Evolutionary conservation across 768 basidiomycete genomes (phyloP), one percentile per base, ranked within the genome.

Genomic region (Lyophyllum decastes): DNA sequence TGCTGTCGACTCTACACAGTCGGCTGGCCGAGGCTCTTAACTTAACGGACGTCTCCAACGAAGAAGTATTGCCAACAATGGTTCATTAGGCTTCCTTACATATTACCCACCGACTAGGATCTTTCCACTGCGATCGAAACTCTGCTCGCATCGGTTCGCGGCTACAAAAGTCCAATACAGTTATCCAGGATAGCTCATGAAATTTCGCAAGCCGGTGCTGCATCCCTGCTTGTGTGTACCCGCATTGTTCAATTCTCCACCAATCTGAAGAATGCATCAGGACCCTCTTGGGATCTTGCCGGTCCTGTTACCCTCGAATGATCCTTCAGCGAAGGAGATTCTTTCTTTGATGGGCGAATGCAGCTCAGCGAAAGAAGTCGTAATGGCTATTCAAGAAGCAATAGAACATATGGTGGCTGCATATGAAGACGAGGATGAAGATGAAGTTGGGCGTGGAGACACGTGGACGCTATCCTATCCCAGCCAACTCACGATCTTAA

Each of bases 351-450:
- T 83, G 21, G 78, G 72, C 7, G 71, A 78, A 58, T 72, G 72
- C 48, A 61, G 76, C 19, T 73, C 75, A 17, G 67, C 82, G 0
- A 82, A 78, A 56, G 83, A 84, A 61, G 71, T 79, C 0, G 64
- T 81, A 0, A 76, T 84, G 35, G 75, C 77, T 1, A 70, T 70
- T 6, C 79, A 83, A 64, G 83, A 82, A 62, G 70, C 70, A 14
- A 48, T 77, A 21, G 82, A 82, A 61, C 72, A 70, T 8, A 50
- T 82, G 6, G 66, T 69, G 35, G 60, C 40, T 33, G 52, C 63
- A 16, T 49, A 73, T 6, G 34, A 51, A n/a, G 52, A 35, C 22
- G 49, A 52, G 4, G 59, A 67, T 46, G 71, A 72, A 10, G 65
- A 67, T 46, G 71, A 72, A 10, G 65, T 68, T 2, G 62, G 64